Conservation (phyloP, 139 green algal genomes). For the Chlorella sp. region DNA sequence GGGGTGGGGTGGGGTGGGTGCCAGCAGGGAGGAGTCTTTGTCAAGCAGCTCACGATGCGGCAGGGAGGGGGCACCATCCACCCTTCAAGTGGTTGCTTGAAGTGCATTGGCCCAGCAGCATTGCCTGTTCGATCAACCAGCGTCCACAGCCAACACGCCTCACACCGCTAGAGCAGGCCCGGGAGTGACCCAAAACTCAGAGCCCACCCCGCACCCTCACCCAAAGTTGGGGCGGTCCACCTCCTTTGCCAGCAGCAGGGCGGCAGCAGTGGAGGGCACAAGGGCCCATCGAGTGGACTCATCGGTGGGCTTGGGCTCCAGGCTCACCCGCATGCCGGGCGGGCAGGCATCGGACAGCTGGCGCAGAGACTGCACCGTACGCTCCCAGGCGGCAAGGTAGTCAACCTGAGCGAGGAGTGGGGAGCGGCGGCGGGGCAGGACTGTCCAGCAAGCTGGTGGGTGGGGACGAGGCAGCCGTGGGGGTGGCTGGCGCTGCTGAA, state of each 20-base stretch:
- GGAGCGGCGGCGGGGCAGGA: not conserved
- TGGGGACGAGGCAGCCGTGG: not conserved
- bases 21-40: too few relatives aligned
- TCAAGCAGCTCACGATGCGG: too few relatives aligned
- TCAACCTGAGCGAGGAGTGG: slow-evolving; percentile 47
- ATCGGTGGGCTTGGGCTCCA: slow-evolving; percentile 80
- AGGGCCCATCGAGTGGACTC: slow-evolving; percentile 55
- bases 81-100: too few relatives aligned
- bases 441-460: not conserved
- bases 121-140: too few relatives aligned
- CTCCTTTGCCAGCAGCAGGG: slow-evolving; percentile 55
- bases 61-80: too few relatives aligned
- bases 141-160: too few relatives aligned
- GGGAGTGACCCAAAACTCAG: too few relatives aligned
- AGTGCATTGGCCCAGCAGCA: too few relatives aligned
- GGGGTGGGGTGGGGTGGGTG: too few relatives aligned
- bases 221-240: slow-evolving; percentile 65
- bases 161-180: too few relatives aligned
- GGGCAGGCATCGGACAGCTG: slow-evolving; percentile 47
- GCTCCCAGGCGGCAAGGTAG: slow-evolving; percentile 55
- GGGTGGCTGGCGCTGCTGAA: too few relatives aligned
- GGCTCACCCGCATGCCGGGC: slow-evolving; percentile 46
- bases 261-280: slow-evolving; percentile 59
- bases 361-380: slow-evolving; percentile 47
- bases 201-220: too few relatives aligned